A percentile compares a stretch with the other conserved stretches of the same genome.
phyloP scores from a whole-genome alignment of 1,284 basidiomycete genomes.

The Papiliotrema nemorosa region DNA sequence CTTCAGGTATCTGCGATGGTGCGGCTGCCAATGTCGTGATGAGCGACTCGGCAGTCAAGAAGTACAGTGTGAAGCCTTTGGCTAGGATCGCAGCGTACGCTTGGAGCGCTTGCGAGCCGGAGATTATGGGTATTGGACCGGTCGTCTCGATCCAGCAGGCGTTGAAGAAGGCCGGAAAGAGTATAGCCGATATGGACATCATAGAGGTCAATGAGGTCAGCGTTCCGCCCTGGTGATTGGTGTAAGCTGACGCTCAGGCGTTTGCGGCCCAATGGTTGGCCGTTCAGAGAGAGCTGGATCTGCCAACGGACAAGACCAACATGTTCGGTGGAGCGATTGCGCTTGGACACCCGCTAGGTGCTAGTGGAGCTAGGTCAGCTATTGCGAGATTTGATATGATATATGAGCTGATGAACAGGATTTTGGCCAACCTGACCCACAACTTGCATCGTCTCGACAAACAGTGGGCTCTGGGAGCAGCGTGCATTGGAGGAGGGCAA shows the following conservation, averaged over 20 bases:
- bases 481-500: conserved; percentile 55
- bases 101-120: conserved; percentile 56
- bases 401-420: conserved; percentile 25
- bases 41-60: conserved; percentile 51
- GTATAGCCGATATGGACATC: conserved; percentile 53
- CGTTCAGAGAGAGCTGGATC: conserved; percentile 55
- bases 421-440: conserved; percentile 55
- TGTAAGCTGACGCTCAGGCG: conserved; percentile 36
- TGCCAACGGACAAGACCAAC: conserved; percentile 56
- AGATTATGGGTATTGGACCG: conserved; percentile 59
- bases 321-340: conserved; percentile 54
- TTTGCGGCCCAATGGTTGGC: conserved; percentile 58
- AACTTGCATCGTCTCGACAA: conserved; percentile 55
- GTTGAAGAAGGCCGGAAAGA: conserved; percentile 36
- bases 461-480: conserved; percentile 55
- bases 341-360: conserved; percentile 56
- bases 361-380: conserved; percentile 52
- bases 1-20: conserved; percentile 57
- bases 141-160: conserved; percentile 45
- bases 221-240: not conserved
- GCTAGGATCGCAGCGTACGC: conserved; percentile 54
- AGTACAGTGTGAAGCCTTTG: conserved; percentile 53
- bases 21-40: conserved; percentile 57
- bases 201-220: conserved; percentile 56
- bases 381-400: not conserved